Conservation (phyloP, 2,329 filamentous ascomycete genomes). For the Cyclaneusma minus region DNA sequence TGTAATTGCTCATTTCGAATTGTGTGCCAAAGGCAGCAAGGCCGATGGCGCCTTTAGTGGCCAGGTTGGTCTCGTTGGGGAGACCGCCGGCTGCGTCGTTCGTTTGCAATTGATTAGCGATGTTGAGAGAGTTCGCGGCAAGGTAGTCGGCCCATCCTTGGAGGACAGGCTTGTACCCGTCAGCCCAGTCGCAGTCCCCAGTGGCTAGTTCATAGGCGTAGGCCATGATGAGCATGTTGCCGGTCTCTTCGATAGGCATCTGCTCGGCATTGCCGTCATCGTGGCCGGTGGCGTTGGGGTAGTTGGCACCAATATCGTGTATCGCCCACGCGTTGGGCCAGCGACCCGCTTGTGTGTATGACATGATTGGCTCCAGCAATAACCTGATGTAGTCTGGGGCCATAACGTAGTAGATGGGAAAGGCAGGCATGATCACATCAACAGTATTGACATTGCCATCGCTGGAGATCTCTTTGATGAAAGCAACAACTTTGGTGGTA, state of each 20-base stretch:
- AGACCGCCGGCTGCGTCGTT: conserved; percentile 29
- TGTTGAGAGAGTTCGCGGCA: conserved; percentile 34
- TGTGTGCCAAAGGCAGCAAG: conserved; percentile 27
- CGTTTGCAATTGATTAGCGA: conserved; percentile 39
- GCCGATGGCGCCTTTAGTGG: conserved; percentile 29
- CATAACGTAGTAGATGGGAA: conserved; percentile 25
- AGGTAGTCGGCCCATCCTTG: conserved; percentile 40
- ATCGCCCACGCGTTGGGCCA: conserved; percentile 22
- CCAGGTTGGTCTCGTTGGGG: conserved; percentile 28
- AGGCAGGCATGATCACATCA: conserved; percentile 35
- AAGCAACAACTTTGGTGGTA: conserved; percentile 26
- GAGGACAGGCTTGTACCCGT: conserved; percentile 32
- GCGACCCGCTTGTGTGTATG: conserved; percentile 23
- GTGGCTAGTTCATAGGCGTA: conserved; percentile 27
- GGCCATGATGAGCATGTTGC: conserved; percentile 41
- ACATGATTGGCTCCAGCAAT: conserved; percentile 26
- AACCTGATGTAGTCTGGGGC: conserved; percentile 26
- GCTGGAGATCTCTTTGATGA: conserved; percentile 44
- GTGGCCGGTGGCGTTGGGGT: conserved; percentile 41
- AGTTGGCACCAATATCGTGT: conserved; percentile 38
- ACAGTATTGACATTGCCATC: conserved; percentile 41
- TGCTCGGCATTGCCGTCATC: conserved; percentile 32
- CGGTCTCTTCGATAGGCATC: conserved; percentile 44
- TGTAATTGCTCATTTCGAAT: conserved; percentile 21
- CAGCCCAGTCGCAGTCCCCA: conserved; percentile 20